A percentile compares a stretch with the other conserved stretches of the same genome.
These are phyloP conservation scores for Apiotrichum gracile DNA, from an alignment of 1,284 basidiomycete genomes.

Conservation along the genomic window DNA sequence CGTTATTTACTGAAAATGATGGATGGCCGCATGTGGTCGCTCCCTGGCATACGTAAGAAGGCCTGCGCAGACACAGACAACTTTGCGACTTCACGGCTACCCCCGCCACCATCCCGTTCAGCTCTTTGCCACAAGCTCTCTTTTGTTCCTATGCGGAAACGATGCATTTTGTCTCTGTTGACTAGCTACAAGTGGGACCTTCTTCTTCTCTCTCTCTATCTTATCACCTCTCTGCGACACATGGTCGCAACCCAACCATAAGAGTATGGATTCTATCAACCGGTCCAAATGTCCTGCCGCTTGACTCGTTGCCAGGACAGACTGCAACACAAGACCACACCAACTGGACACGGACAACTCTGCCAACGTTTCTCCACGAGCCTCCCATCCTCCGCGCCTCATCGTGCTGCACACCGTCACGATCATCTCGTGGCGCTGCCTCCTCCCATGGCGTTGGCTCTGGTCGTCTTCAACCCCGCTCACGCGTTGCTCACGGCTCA, in stretches of 20 bases:
- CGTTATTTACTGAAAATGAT: neutral
- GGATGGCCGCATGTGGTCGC: too few relatives aligned
- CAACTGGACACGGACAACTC: too few relatives aligned
- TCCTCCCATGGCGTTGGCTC: neutral
- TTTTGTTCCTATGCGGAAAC: neutral
- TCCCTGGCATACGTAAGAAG: too few relatives aligned
- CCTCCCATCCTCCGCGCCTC: neutral
- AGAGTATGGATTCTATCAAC: neutral
- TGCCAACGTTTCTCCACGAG: neutral
- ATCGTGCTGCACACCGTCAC: neutral
- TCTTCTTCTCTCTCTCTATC: neutral
- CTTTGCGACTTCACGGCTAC: too few relatives aligned
- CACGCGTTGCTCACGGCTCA: constrained; percentile 23
- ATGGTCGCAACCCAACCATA: neutral
- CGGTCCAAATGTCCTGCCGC: neutral
- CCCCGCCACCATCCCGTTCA: neutral
- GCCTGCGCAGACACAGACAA: too few relatives aligned
- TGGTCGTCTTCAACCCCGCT: constrained; percentile 17
- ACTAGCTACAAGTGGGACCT: constrained; percentile 1
- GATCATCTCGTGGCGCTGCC: neutral
- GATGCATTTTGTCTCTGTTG: neutral
- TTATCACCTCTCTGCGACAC: neutral
- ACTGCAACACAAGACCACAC: neutral
- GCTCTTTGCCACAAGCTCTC: neutral
- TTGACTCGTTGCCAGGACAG: neutral